phyloP scores from a whole-genome alignment of 164 flowering plant species.

The Paratinospora sagittata region DNA sequence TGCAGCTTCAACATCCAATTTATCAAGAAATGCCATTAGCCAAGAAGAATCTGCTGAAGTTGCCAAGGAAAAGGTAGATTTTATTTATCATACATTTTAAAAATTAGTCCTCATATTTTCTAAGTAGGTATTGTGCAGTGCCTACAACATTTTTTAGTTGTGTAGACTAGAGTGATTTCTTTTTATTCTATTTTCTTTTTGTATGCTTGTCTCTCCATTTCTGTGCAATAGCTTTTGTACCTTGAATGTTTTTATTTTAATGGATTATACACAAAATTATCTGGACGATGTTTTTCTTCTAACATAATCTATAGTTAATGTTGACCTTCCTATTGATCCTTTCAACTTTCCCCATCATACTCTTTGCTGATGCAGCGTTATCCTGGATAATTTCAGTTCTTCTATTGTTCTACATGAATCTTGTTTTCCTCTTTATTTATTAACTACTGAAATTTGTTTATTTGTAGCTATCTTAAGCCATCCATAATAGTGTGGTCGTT shows the following conservation, averaged over 20 bases:
- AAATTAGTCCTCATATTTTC: background rate
- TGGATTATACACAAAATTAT: too few relatives aligned
- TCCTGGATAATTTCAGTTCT: background rate
- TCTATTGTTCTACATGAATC: background rate
- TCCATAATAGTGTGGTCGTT: background rate
- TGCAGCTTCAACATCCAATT: slow-evolving; percentile 37
- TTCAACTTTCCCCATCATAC: background rate
- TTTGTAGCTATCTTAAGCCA: background rate
- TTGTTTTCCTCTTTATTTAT: too few relatives aligned
- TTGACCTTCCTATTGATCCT: background rate
- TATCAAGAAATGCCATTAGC: slow-evolving; percentile 36
- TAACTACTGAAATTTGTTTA: too few relatives aligned
- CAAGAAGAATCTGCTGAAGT: slow-evolving; percentile 69
- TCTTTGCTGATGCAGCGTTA: background rate
- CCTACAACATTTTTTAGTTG: too few relatives aligned
- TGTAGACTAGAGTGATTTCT: too few relatives aligned
- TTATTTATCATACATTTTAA: background rate
- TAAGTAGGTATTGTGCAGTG: too few relatives aligned
- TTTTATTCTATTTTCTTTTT: too few relatives aligned
- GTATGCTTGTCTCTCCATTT: too few relatives aligned
- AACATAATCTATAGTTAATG: background rate
- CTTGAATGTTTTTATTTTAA: too few relatives aligned
- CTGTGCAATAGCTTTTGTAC: too few relatives aligned
- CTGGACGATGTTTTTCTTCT: too few relatives aligned
- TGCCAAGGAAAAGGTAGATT: slow-evolving; percentile 73